phyloP scores from a whole-genome alignment of 2,329 filamentous ascomycete species.

The Gnomoniopsis smithogilvyi region DNA sequence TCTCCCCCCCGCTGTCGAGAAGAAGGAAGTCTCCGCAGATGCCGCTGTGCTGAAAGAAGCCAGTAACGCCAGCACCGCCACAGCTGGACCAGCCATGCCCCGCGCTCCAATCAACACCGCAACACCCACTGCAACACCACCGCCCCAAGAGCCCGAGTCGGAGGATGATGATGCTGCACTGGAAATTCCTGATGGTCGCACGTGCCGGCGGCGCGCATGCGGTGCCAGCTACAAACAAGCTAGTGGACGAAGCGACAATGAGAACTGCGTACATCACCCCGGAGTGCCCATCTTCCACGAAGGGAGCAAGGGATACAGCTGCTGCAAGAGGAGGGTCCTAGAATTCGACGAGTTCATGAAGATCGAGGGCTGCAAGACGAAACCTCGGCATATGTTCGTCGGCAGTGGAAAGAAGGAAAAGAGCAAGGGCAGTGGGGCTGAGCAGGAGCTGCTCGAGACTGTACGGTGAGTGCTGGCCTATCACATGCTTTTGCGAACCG shows the following conservation, averaged over 20 bases:
- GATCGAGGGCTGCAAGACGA: slow-evolving; percentile 85
- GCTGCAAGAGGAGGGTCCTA: slow-evolving; percentile 90
- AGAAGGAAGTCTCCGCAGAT: slow-evolving; percentile 44
- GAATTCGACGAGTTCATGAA: slow-evolving; percentile 99
- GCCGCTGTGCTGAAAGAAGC: slow-evolving; percentile 47
- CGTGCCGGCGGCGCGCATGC: slow-evolving; percentile 78
- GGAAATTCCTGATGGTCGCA: slow-evolving; percentile 68
- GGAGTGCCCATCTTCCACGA: slow-evolving; percentile 94
- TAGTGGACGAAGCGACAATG: slow-evolving; percentile 54
- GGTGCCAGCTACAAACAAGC: slow-evolving; percentile 62
- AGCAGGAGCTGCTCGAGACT: slow-evolving; percentile 69
- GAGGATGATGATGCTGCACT: slow-evolving; percentile 81
- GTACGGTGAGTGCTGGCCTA: slow-evolving; percentile 58
- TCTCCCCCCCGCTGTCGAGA: slow-evolving; percentile 57
- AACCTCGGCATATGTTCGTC: slow-evolving; percentile 79
- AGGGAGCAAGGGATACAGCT: slow-evolving; percentile 95
- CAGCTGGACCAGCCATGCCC: slow-evolving; percentile 29
- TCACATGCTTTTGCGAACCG: background rate
- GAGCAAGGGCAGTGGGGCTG: slow-evolving; percentile 40
- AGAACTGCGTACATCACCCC: slow-evolving; percentile 85
- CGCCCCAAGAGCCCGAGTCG: slow-evolving; percentile 66
- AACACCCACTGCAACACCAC: slow-evolving; percentile 37
- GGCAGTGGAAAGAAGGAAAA: slow-evolving; percentile 68
- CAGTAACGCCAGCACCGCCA: slow-evolving; percentile 38
- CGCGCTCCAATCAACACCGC: slow-evolving; percentile 38